Conservation (phyloP, 2,329 filamentous ascomycete species). For the Colletotrichum kahawae region DNA sequence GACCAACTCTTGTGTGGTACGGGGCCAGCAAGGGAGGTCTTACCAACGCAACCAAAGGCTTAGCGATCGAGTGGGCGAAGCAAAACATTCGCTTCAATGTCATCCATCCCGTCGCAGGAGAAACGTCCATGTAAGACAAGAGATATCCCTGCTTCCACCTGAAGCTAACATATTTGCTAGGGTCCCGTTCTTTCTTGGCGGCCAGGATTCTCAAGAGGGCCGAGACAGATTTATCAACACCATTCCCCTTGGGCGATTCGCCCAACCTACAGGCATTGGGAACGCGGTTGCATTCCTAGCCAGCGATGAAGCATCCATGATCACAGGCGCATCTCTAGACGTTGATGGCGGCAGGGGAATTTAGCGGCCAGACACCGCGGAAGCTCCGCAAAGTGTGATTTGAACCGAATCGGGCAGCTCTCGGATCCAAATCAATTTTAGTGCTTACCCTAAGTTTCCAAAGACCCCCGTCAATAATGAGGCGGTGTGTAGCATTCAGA, state of each 20-base stretch:
- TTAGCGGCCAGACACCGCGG: not conserved
- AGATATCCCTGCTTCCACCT: not conserved
- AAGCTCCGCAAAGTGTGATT: not conserved
- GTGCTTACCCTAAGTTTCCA: not conserved
- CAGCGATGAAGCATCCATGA: not conserved
- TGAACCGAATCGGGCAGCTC: not conserved
- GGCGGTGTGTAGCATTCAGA: not conserved
- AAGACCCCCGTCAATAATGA: not conserved
- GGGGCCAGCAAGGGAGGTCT: not conserved
- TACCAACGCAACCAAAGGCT: not conserved
- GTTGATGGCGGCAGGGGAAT: not conserved
- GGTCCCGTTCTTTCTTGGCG: not conserved
- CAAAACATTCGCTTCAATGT: not conserved
- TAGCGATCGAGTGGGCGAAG: not conserved
- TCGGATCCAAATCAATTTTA: not conserved
- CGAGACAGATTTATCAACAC: not conserved
- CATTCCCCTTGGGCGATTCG: not conserved
- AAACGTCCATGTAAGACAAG: not conserved
- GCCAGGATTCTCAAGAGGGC: not conserved
- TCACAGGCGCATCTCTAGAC: not conserved
- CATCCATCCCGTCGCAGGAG: not conserved
- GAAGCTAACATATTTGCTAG: not conserved
- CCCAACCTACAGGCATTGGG: not conserved
- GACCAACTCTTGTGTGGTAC: not conserved
- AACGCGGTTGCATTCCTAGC: not conserved